Percentiles rank a stretch among this genome's conserved stretches.
phyloP scores from a whole-genome alignment of 2,329 filamentous ascomycete genomes.

The Sporothrix sp. region DNA sequence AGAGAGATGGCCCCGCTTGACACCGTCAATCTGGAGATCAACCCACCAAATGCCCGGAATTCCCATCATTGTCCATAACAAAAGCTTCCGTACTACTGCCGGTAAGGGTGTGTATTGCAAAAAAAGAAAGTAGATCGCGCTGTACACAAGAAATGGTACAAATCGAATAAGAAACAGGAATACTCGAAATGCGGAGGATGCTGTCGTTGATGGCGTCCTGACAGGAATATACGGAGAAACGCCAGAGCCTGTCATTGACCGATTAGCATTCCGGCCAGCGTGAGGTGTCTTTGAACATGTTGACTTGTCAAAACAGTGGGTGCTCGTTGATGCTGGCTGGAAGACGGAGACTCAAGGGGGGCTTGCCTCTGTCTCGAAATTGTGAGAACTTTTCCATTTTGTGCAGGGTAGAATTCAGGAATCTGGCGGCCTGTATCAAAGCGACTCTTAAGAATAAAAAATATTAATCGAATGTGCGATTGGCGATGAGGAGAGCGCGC shows the following conservation, averaged over 20 bases:
- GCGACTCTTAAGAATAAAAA: too few species aligned
- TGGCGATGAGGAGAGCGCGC: too few species aligned
- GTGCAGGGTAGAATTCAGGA: not conserved
- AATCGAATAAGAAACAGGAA: conserved; percentile 74
- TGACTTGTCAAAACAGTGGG: too few species aligned
- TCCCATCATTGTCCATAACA: conserved; percentile 77
- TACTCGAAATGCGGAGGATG: conserved; percentile 55
- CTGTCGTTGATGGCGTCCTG: conserved; percentile 48
- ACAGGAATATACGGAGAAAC: conserved; percentile 93
- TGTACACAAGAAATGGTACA: conserved; percentile 62
- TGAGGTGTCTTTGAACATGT: not conserved
- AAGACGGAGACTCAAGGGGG: not conserved
- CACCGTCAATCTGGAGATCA: conserved; percentile 94
- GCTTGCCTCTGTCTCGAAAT: conserved; percentile 74
- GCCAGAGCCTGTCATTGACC: conserved; percentile 59
- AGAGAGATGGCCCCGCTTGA: conserved; percentile 79
- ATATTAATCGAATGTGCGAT: too few species aligned
- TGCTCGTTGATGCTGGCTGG: too few species aligned
- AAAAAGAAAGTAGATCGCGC: conserved; percentile 63
- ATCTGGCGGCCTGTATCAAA: too few species aligned
- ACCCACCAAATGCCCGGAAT: conserved; percentile 97
- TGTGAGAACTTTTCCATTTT: conserved; percentile 91
- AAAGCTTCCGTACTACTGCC: conserved; percentile 60
- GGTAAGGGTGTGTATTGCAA: conserved; percentile 66
- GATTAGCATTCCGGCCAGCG: not conserved